phyloP scores from a whole-genome alignment of 2,329 filamentous ascomycete genomes.

The Neurospora crassa region DNA sequence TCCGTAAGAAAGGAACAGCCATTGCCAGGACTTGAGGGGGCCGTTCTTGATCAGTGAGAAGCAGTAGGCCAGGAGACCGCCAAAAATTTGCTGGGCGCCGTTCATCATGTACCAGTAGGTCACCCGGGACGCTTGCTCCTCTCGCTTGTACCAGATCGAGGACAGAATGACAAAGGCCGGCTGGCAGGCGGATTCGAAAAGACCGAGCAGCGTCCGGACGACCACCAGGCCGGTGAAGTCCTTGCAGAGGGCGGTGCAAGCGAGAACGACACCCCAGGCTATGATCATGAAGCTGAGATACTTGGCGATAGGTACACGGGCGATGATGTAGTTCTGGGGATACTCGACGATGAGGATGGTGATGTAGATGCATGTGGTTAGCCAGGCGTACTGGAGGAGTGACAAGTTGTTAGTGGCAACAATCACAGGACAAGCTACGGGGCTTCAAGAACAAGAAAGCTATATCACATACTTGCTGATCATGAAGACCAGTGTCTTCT shows the following conservation, averaged over 20 bases:
- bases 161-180: conserved; percentile 59
- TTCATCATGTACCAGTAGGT: conserved; percentile 77
- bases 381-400: conserved; percentile 51
- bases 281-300: conserved; percentile 56
- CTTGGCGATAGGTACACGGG: conserved; percentile 55
- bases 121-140: conserved; percentile 57
- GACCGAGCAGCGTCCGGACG: conserved; percentile 57
- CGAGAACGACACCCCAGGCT: conserved; percentile 52
- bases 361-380: conserved; percentile 67
- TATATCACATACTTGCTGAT: conserved; percentile 13
- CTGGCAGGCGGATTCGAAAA: conserved; percentile 63
- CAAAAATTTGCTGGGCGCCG: conserved; percentile 61
- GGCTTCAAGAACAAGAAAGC: background rate
- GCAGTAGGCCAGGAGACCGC: conserved; percentile 60
- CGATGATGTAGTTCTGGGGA: conserved; percentile 48
- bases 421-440: background rate
- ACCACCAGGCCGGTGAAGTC: conserved; percentile 50
- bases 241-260: conserved; percentile 49
- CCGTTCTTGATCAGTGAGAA: conserved; percentile 42
- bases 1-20: conserved; percentile 59
- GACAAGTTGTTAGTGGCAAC: background rate
- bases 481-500: conserved; percentile 38
- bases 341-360: conserved; percentile 63
- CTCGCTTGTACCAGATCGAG: conserved; percentile 60
- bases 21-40: conserved; percentile 55